Evolutionary conservation across 2,329 filamentous ascomycete species (phyloP).

Genomic region (Aspergillus sp.): DNA sequence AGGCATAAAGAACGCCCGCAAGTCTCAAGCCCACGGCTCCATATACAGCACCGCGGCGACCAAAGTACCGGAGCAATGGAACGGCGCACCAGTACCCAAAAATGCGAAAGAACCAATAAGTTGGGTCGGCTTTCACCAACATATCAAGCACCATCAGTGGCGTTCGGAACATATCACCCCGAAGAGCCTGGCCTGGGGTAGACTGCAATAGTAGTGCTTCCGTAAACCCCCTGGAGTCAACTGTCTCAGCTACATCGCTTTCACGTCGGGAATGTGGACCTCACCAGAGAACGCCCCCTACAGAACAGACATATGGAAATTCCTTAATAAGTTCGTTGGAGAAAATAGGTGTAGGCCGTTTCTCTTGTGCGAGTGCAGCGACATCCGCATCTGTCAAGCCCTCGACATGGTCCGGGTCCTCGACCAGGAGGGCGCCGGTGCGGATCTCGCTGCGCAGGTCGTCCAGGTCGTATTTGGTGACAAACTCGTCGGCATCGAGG

Average conservation of each 20-base stretch:
- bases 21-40: not conserved
- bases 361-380: not conserved
- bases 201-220: not conserved
- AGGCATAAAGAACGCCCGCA: not conserved
- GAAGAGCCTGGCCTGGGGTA: not conserved
- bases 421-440: not conserved
- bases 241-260: no score
- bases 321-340: not conserved
- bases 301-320: not conserved
- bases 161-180: no score
- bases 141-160: not conserved
- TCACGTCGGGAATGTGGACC: not conserved
- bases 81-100: not conserved
- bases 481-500: constrained; percentile 6
- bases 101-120: not conserved
- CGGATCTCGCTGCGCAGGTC: not conserved
- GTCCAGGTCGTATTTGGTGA: not conserved
- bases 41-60: not conserved
- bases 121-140: not conserved
- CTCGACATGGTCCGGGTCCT: not conserved
- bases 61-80: not conserved
- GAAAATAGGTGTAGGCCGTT: not conserved
- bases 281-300: not conserved
- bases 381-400: not conserved
- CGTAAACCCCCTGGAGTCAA: not conserved